Conservation (phyloP, 352 stramenopile species). For the Globisporangium abappressorium region DNA sequence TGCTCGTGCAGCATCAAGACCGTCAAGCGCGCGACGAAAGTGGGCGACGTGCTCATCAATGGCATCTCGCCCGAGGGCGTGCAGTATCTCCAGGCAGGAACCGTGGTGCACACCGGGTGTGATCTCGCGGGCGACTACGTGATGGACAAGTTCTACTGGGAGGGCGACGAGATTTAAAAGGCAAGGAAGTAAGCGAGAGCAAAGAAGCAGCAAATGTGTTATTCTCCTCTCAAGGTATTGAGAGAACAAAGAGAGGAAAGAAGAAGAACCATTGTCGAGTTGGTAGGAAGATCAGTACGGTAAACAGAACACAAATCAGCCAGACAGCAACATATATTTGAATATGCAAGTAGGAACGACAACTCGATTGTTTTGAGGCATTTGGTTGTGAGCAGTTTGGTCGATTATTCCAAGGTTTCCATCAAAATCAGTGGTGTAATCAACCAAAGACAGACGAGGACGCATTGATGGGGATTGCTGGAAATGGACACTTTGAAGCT, state of each 20-base stretch:
- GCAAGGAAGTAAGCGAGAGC: neutral
- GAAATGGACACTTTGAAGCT: too few species aligned
- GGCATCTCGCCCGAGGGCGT: constrained; percentile 68
- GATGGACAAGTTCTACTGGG: constrained; percentile 73
- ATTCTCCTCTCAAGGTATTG: neutral
- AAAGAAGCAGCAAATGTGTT: neutral
- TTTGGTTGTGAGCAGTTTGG: neutral
- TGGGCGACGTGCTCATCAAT: constrained; percentile 71
- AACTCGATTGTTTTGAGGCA: neutral
- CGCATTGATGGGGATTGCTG: too few species aligned
- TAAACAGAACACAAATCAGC: neutral
- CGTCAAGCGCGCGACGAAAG: constrained; percentile 59
- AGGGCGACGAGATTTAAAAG: constrained; percentile 33
- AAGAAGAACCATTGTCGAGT: neutral
- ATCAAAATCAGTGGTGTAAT: neutral
- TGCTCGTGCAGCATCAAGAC: constrained; percentile 43
- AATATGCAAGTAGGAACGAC: neutral
- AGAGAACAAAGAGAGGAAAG: neutral
- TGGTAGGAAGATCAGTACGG: neutral
- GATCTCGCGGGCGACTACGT: constrained; percentile 72
- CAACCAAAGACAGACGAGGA: neutral
- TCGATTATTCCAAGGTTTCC: neutral
- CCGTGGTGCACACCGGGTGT: constrained; percentile 57
- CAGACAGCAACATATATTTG: neutral
- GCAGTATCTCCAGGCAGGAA: constrained; percentile 68